Percentiles rank a stretch among this genome's conserved stretches.
Evolutionary conservation across 805 yeast genomes (phyloP).

Genomic region (Lachancea mirantina): DNA sequence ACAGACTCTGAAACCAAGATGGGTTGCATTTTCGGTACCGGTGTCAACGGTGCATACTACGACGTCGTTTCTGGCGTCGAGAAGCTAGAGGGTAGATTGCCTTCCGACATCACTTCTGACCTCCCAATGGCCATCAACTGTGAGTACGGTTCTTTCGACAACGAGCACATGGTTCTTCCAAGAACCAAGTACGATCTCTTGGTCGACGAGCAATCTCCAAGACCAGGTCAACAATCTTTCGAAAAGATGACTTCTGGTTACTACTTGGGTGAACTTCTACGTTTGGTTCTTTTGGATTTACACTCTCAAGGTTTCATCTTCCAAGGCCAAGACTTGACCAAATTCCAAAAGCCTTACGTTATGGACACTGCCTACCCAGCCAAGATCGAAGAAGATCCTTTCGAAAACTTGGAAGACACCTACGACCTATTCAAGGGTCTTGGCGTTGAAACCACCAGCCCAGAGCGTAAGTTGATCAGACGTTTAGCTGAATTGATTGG

Average conservation of each 20-base stretch:
- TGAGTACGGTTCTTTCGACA: conserved; percentile 97
- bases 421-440: conserved; percentile 57
- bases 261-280: conserved; percentile 86
- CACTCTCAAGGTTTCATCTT: conserved; percentile 59
- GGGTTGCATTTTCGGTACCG: conserved; percentile 97
- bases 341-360: conserved; percentile 55
- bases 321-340: conserved; percentile 57
- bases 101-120: conserved; percentile 52
- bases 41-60: conserved; percentile 94
- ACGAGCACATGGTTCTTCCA: conserved; percentile 77
- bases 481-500: conserved; percentile 82
- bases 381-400: conserved; percentile 80
- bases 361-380: conserved; percentile 91
- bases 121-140: conserved; percentile 93
- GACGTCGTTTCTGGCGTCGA: conserved; percentile 68
- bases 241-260: conserved; percentile 98
- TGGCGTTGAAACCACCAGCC: conserved; percentile 56
- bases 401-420: conserved; percentile 72
- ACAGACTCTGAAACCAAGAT: conserved; percentile 81
- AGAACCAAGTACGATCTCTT: conserved; percentile 80
- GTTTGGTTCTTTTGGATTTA: conserved; percentile 72
- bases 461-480: conserved; percentile 79
- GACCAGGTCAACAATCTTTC: conserved; percentile 93
- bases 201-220: conserved; percentile 81
- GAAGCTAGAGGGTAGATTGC: conserved; percentile 66